Conservation (phyloP, 352 stramenopile species). For the Phytophthora niederhauseri region DNA sequence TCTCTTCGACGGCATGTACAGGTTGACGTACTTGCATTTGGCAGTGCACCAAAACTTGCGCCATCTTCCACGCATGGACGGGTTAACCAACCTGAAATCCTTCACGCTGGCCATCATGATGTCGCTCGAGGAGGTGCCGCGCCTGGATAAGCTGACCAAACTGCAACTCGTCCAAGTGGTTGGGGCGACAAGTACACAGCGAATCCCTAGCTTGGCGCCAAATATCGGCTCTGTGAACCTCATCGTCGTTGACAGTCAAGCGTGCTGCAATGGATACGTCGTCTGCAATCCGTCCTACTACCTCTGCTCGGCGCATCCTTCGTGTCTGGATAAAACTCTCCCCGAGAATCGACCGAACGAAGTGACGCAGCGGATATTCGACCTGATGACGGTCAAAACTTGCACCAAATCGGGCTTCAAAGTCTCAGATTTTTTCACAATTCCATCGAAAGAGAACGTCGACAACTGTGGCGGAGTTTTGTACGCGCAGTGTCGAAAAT, state of each 20-base stretch:
- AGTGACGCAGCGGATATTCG: constrained; percentile 14
- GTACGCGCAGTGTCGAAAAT: constrained; percentile 25
- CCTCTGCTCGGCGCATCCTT: neutral
- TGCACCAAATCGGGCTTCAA: neutral
- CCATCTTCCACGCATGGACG: constrained; percentile 21
- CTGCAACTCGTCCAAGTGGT: constrained; percentile 9
- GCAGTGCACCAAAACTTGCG: constrained; percentile 20
- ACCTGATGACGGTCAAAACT: constrained; percentile 1
- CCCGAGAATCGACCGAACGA: constrained; percentile 8
- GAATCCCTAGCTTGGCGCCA: constrained; percentile 13
- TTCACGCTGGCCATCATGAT: constrained; percentile 19
- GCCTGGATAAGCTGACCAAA: constrained; percentile 9
- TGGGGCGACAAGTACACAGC: neutral
- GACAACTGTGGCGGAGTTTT: constrained; percentile 26
- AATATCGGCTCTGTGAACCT: neutral
- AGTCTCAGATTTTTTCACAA: neutral
- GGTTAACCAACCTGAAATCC: constrained; percentile 22
- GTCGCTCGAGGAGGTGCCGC: constrained; percentile 18
- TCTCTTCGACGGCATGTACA: constrained; percentile 33
- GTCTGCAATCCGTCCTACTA: constrained; percentile 10
- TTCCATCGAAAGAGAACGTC: constrained; percentile 2
- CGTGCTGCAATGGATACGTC: constrained; percentile 34
- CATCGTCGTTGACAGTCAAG: neutral
- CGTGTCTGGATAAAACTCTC: constrained; percentile 4
- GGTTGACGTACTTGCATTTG: constrained; percentile 34